Evolutionary conservation across 805 yeast genomes (phyloP).

Genomic region (Metschnikowia proteae): DNA sequence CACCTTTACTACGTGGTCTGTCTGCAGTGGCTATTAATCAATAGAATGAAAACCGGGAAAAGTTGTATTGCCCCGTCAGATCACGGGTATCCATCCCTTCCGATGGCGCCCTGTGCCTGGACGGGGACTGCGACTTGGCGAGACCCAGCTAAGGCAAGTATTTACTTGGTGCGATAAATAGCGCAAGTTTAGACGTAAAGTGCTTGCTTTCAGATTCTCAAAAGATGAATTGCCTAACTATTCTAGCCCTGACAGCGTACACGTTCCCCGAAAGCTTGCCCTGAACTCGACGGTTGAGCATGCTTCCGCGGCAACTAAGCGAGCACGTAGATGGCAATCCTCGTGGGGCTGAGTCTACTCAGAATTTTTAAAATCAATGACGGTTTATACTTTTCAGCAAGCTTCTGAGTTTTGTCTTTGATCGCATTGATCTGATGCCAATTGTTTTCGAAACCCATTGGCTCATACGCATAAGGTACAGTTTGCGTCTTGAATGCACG

Average conservation of each 20-base stretch:
- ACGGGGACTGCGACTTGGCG: neutral
- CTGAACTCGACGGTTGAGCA: neutral
- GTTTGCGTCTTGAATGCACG: slow-evolving; percentile 1
- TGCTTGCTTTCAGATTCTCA: too few relatives aligned
- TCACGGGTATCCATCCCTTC: neutral
- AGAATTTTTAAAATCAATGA: too few relatives aligned
- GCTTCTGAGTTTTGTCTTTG: too few relatives aligned
- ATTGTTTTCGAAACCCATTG: neutral
- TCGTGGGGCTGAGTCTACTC: neutral
- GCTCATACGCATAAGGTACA: neutral
- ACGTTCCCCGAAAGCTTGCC: neutral
- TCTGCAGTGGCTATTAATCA: neutral
- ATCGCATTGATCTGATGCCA: neutral
- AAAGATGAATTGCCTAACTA: too few relatives aligned
- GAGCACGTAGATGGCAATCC: neutral
- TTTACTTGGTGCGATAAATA: neutral
- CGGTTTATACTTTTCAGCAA: too few relatives aligned
- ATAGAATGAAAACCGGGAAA: neutral
- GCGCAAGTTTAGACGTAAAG: neutral
- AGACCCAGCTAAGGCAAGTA: slow-evolving; percentile 2
- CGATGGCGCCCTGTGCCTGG: slow-evolving; percentile 1
- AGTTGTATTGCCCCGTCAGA: neutral
- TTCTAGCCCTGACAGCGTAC: too few relatives aligned
- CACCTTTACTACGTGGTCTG: neutral
- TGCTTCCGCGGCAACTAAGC: neutral